Base-by-base conservation (phyloP, 1,284 basidiomycete species). In the Rhodotorula sp. region DNA sequence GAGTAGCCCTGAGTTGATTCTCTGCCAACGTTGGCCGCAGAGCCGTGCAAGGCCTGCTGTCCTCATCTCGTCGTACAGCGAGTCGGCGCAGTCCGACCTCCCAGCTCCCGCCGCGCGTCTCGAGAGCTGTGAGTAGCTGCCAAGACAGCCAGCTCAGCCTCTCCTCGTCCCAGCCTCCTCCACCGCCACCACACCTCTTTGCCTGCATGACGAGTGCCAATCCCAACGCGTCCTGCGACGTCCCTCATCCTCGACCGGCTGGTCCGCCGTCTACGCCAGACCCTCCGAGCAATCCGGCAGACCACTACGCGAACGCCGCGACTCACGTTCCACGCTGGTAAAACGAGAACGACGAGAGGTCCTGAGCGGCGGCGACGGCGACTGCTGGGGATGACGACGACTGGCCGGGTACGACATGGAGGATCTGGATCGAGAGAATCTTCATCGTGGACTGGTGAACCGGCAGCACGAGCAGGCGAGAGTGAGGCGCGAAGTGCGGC, bases 261-360 rank as follows among this genome's bases (percentile, higher is more conserved):
- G 46, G 5, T 5, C 11, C 22, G 13, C 46, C 7, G 7, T 1
- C 28, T 13, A 22, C 1, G 2, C 44, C 28, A 22, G 9, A 9
- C 5, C n/a, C 9, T n/a, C 22, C 5, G n/a, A 6, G 5, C n/a
- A 0, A 28, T 16, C 16, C 40, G 4, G 7, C 13, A 34, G 31
- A 8, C 5, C 28, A 10, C 3, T 24, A 16, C 3, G 30, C 2
- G n/a, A 4, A 11, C 16, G 15, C 8, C 8, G 58, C 5, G 24
- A 74, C 74, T 70, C 59, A 77, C 75, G 88, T 88, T 58, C 90
- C 88, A 69, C 87, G 84, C 82, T 98, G 94, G 80, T 96, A 94
- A 84, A 96, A 99, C 28, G 89, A 90, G 84, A 96, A 99, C 31
- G 89, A 89, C 56, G 89, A 90, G 22, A 99, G 86, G 80, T 99